Conservation (phyloP, 805 yeast genomes). For the Metschnikowia kunwiensis region DNA sequence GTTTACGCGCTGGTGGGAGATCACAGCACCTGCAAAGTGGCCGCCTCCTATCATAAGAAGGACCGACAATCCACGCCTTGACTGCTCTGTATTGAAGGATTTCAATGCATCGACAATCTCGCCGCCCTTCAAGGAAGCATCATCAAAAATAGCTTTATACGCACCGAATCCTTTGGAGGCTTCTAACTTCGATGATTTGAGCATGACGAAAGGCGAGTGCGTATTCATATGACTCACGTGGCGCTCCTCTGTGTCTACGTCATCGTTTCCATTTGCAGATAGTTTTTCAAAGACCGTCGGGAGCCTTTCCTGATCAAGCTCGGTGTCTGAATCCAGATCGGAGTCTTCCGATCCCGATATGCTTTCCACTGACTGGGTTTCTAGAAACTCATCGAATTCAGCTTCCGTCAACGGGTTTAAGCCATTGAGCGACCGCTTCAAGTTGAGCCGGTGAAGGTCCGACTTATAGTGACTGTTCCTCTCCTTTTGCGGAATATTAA, state of each 20-base stretch:
- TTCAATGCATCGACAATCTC: slow-evolving; percentile 42
- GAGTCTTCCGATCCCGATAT: slow-evolving; percentile 54
- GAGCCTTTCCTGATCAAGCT: slow-evolving; percentile 19
- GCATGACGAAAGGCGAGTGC: slow-evolving; percentile 64
- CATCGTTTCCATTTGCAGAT: slow-evolving; percentile 19
- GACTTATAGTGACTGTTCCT: slow-evolving; percentile 50
- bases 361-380: slow-evolving; percentile 50
- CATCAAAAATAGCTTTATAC: slow-evolving; percentile 60
- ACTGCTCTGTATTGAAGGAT: slow-evolving; percentile 26
- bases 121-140: slow-evolving; percentile 30
- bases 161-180: slow-evolving; percentile 55
- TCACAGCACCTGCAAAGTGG: slow-evolving; percentile 93
- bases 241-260: slow-evolving; percentile 28
- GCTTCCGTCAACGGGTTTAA: slow-evolving; percentile 48
- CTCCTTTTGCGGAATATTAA: slow-evolving; percentile 9
- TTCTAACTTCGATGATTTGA: slow-evolving; percentile 48
- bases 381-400: slow-evolving; percentile 56
- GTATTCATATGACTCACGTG: slow-evolving; percentile 57
- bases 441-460: slow-evolving; percentile 57
- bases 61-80: slow-evolving; percentile 49
- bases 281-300: slow-evolving; percentile 22
- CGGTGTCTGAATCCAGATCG: slow-evolving; percentile 34
- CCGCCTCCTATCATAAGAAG: slow-evolving; percentile 96
- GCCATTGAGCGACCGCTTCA: slow-evolving; percentile 49
- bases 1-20: slow-evolving; percentile 63